Base-by-base conservation (phyloP, 2,329 filamentous ascomycete species). In the Fusarium albidum region DNA sequence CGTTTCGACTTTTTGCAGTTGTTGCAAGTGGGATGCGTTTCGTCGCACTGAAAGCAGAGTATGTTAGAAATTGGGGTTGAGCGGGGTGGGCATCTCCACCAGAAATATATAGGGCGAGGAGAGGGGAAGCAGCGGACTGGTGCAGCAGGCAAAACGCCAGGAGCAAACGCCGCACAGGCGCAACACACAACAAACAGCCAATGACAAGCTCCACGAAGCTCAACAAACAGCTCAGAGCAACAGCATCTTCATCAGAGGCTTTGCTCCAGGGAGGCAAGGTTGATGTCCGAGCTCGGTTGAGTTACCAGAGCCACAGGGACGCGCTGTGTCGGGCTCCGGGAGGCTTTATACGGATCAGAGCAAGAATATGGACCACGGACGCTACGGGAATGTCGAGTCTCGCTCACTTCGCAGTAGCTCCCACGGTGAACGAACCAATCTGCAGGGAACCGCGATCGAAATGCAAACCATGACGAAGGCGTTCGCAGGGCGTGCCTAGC, bases 1-100 rank as follows among this genome's bases (percentile, higher is more conserved):
- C 91, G 90, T 76, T 94, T 95, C 64, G 89, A 92, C 74, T 95
- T 95, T 70, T 89, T 88, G 77, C 91, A 95, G 71, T 95, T 92
- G 77, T 92, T 88, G 80, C 95, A 99, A 55, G 89, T 87, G 17
- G 95, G 95, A 74, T 96, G 92, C 56, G 86, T 87, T 81, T 99
- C 95, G 84, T 98, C 95, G 78, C 95, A 99, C 95, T 64, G 65
- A 55, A 58, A 63, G 48, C 51, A 64, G 54, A 61, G 44, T 40
- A 63, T 56, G 64, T 68, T 67, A 71, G 65, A 65, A 57, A 45
- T 50, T 25, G 39, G 44, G 57, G 49, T 52, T 45, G 53, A 46
- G 53, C 44, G 49, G 53, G 61, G 49, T 52, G 39, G 50, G 40
- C 56, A 59, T 51, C 61, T 60, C 63, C 61, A 63, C 61, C 48